Percentiles rank a stretch among this genome's conserved stretches.
These are phyloP conservation scores for Microcyclospora tardicrescens DNA, from an alignment of 2,329 filamentous ascomycete genomes.

Conservation along the genomic window DNA sequence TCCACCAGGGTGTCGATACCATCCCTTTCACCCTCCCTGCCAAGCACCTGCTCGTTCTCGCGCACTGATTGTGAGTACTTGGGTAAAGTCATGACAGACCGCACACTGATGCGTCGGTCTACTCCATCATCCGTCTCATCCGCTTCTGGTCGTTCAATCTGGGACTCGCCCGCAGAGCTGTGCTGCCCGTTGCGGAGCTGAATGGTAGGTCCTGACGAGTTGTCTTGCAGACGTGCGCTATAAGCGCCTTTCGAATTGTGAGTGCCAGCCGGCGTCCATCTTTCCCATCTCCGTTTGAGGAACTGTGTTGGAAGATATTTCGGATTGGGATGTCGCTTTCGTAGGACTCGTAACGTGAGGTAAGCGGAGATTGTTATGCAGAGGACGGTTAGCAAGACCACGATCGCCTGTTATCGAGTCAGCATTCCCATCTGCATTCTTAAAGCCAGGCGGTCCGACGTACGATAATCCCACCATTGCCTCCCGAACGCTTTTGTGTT, in stretches of 20 bases:
- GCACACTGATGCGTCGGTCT: slow-evolving; percentile 71
- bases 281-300: slow-evolving; percentile 22
- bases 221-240: slow-evolving; percentile 18
- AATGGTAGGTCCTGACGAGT: slow-evolving; percentile 12
- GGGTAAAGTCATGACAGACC: slow-evolving; percentile 89
- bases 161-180: slow-evolving; percentile 12
- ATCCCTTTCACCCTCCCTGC: slow-evolving; percentile 76
- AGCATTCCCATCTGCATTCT: no score
- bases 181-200: slow-evolving; percentile 13
- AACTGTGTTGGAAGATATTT: slow-evolving; percentile 20
- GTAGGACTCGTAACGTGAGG: slow-evolving; percentile 10
- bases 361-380: slow-evolving; percentile 2
- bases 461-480: no score
- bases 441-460: no score
- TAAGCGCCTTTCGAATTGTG: slow-evolving; percentile 17
- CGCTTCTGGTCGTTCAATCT: slow-evolving; percentile 14
- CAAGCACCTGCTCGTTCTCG: slow-evolving; percentile 70
- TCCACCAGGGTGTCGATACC: slow-evolving; percentile 88
- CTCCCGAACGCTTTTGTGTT: no score
- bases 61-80: slow-evolving; percentile 63
- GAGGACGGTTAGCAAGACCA: slow-evolving; percentile 6
- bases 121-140: slow-evolving; percentile 35
- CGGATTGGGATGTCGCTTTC: slow-evolving; percentile 14
- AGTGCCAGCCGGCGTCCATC: slow-evolving; percentile 16
- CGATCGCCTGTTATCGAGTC: slow-evolving; percentile 1